A percentile compares a stretch with the other conserved stretches of the same genome.
Evolutionary conservation across 192 early-diverging fungal species (phyloP).

Genomic region (Obelidium mucronatum): DNA sequence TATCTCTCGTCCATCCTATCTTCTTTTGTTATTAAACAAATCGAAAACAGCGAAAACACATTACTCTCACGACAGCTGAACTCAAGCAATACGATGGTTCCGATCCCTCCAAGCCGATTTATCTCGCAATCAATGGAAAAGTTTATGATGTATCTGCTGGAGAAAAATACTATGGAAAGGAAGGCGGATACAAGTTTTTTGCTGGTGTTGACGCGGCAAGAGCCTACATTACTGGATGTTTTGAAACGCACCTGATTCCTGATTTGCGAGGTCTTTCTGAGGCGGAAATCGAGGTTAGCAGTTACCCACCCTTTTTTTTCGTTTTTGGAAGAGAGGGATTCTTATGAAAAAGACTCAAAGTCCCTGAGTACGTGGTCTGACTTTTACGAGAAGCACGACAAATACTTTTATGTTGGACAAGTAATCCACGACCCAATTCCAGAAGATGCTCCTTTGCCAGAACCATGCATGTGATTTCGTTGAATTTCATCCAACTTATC

Average conservation of each 20-base stretch:
- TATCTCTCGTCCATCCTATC: background rate
- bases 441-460: constrained; percentile 81
- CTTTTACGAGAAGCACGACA: constrained; percentile 88
- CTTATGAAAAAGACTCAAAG: constrained; percentile 41
- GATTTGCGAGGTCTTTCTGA: constrained; percentile 87
- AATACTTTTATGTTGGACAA: constrained; percentile 85
- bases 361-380: constrained; percentile 79
- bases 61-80: constrained; percentile 75
- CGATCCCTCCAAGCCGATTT: constrained; percentile 81
- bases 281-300: constrained; percentile 73
- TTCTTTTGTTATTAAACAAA: background rate
- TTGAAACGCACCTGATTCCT: constrained; percentile 90
- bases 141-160: constrained; percentile 93
- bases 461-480: constrained; percentile 64
- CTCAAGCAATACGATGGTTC: constrained; percentile 85
- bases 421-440: constrained; percentile 86
- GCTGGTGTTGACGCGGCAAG: constrained; percentile 91
- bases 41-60: constrained; percentile 24
- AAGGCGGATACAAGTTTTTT: constrained; percentile 86
- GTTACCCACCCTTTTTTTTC: constrained; percentile 9
- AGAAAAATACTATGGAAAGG: constrained; percentile 77
- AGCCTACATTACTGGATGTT: constrained; percentile 96
- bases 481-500: background rate
- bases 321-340: no score
- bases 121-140: constrained; percentile 89